A percentile compares a stretch with the other conserved stretches of the same genome.
Evolutionary conservation across 257 asterid genomes (phyloP).

Genomic region (Nyctanthes arbortristis): DNA sequence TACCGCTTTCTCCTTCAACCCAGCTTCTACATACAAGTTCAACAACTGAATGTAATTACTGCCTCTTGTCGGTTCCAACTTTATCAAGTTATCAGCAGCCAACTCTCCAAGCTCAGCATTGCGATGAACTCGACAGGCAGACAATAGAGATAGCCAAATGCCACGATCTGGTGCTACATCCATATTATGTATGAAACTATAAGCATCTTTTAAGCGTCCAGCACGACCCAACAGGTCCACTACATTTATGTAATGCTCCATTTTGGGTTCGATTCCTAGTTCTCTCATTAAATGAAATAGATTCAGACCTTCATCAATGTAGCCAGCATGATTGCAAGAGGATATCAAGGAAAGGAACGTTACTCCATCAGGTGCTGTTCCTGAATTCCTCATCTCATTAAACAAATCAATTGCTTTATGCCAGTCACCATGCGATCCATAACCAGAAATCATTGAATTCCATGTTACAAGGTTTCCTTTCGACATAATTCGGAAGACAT

Average conservation of each 20-base stretch:
- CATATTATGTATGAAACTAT: conserved; percentile 55
- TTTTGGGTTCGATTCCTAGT: conserved; percentile 53
- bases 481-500: conserved; percentile 44
- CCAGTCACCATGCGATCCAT: conserved; percentile 77
- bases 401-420: conserved; percentile 56
- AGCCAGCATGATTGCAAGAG: conserved; percentile 85
- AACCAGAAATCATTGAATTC: conserved; percentile 84
- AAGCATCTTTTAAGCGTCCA: conserved; percentile 62
- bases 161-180: conserved; percentile 43
- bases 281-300: conserved; percentile 56
- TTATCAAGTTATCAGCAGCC: conserved; percentile 64
- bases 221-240: conserved; percentile 81
- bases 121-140: conserved; percentile 73
- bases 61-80: conserved; percentile 55
- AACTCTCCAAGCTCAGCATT: conserved; percentile 66
- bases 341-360: conserved; percentile 79
- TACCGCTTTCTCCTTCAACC: conserved; percentile 71
- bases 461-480: conserved; percentile 58
- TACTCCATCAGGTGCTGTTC: conserved; percentile 58
- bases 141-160: conserved; percentile 69
- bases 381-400: conserved; percentile 56
- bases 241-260: conserved; percentile 61
- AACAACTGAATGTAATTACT: conserved; percentile 64
- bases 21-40: conserved; percentile 68
- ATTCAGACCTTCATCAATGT: conserved; percentile 53